Evolutionary conservation across 2,329 filamentous ascomycete genomes (phyloP).

Genomic region (Atkinsonella texensis): DNA sequence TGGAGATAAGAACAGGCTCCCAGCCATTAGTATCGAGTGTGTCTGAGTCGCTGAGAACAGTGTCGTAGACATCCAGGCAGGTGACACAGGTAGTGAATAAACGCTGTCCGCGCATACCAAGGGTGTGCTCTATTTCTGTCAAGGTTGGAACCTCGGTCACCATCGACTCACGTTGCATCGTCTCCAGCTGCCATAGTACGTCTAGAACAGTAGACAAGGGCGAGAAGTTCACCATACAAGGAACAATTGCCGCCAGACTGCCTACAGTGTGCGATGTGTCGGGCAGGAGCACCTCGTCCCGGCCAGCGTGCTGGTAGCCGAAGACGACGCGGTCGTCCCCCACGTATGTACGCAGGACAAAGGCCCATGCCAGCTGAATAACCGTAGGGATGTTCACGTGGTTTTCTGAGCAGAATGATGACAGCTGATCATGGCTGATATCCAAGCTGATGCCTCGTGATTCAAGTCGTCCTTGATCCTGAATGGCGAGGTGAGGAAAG

Average conservation of each 20-base stretch:
- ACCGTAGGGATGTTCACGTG: constrained; percentile 35
- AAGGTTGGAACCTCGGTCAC: constrained; percentile 33
- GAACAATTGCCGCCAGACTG: constrained; percentile 29
- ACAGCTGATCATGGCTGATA: constrained; percentile 26
- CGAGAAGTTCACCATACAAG: constrained; percentile 23
- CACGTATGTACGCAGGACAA: constrained; percentile 43
- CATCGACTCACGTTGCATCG: constrained; percentile 11
- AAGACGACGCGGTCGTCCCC: constrained; percentile 42
- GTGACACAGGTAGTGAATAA: constrained; percentile 41
- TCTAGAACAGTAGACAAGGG: constrained; percentile 20
- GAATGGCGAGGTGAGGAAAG: constrained; percentile 29
- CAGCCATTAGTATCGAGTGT: constrained; percentile 6
- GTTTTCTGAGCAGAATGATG: constrained; percentile 29
- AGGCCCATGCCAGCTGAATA: constrained; percentile 46
- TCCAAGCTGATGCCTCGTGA: constrained; percentile 28
- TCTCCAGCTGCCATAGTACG: constrained; percentile 21
- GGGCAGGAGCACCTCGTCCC: constrained; percentile 29
- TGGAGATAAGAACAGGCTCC: constrained; percentile 8
- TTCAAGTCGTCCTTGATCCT: constrained; percentile 17
- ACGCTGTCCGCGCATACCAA: constrained; percentile 27
- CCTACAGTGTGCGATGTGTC: constrained; percentile 32
- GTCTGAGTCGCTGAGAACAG: constrained; percentile 9
- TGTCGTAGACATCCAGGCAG: constrained; percentile 28
- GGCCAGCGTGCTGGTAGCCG: constrained; percentile 35
- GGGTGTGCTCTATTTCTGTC: constrained; percentile 33